A percentile compares a stretch with the other conserved stretches of the same genome.
phyloP scores from a whole-genome alignment of 2,329 filamentous ascomycete species.

The Apiospora koreana region DNA sequence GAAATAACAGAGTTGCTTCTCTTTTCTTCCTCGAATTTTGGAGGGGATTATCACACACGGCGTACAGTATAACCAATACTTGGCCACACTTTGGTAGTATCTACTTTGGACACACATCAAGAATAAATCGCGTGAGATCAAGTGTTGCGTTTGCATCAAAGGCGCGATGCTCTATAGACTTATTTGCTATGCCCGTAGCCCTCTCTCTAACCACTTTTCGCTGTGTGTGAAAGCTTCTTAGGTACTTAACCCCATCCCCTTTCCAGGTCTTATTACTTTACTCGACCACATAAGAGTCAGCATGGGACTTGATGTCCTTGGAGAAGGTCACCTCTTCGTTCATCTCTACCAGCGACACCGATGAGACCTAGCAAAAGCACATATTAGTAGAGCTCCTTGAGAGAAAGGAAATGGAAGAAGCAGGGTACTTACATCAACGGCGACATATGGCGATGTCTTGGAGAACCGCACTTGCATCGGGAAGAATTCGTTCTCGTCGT shows the following conservation, averaged over 20 bases:
- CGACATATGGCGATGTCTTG: constrained; percentile 83
- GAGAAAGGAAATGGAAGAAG: constrained; percentile 18
- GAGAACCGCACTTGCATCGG: constrained; percentile 91
- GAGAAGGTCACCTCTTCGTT: constrained; percentile 80
- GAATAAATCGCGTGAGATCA: background rate
- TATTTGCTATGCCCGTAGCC: constrained; percentile 1
- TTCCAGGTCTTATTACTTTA: constrained; percentile 54
- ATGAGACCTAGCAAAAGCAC: constrained; percentile 57
- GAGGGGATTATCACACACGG: background rate
- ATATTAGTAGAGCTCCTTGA: constrained; percentile 22
- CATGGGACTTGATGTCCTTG: constrained; percentile 76
- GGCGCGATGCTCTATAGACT: constrained; percentile 11
- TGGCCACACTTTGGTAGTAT: background rate
- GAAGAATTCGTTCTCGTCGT: constrained; percentile 94
- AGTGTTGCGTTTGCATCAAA: background rate
- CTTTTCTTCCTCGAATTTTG: background rate
- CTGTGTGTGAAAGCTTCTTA: background rate
- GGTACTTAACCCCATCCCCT: background rate
- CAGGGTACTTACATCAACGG: constrained; percentile 78
- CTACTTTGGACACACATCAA: background rate
- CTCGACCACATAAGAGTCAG: constrained; percentile 77
- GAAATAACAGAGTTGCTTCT: too few species aligned
- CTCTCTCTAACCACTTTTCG: constrained; percentile 8
- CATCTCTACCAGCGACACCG: constrained; percentile 72
- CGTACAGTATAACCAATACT: background rate